phyloP scores from a whole-genome alignment of 495 filamentous ascomycete genomes.

The Aspergillus wentii region DNA sequence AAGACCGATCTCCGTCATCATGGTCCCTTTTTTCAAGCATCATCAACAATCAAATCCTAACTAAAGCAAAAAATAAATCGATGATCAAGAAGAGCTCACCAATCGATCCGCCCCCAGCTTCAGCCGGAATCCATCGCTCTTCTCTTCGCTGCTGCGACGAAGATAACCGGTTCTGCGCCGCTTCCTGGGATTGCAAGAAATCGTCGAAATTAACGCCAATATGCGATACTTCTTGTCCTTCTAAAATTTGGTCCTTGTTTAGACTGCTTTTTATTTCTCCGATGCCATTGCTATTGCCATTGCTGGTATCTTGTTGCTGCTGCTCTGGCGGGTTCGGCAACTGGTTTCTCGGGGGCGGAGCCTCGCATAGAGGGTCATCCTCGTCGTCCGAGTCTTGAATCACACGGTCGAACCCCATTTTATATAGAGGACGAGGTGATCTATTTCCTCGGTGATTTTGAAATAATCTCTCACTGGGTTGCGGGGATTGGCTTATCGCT shows the following conservation, averaged over 20 bases:
- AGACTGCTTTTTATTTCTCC: background rate
- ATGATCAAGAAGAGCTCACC: constrained; percentile 17
- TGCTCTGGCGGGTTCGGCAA: constrained; percentile 6
- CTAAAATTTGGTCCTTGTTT: background rate
- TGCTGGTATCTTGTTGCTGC: constrained; percentile 8
- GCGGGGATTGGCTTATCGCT: constrained; percentile 13
- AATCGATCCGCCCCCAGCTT: constrained; percentile 23
- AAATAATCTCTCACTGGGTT: no score
- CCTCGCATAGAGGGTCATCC: constrained; percentile 33
- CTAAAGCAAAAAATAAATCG: background rate
- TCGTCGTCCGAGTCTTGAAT: constrained; percentile 51
- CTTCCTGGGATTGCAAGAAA: constrained; percentile 33
- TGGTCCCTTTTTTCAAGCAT: constrained; percentile 30
- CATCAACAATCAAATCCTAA: no score
- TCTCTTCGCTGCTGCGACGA: constrained; percentile 35
- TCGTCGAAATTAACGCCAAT: constrained; percentile 35
- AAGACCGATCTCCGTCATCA: constrained; percentile 36
- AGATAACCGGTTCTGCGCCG: constrained; percentile 10
- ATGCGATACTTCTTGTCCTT: constrained; percentile 9
- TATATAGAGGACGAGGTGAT: no score
- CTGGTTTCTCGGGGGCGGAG: constrained; percentile 13
- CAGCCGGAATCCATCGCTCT: constrained; percentile 34
- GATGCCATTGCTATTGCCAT: background rate
- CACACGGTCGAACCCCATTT: constrained; percentile 35
- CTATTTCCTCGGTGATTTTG: no score